Evolutionary conservation across 257 asterid genomes (phyloP).

Genomic region (Solanum sejunctum): DNA sequence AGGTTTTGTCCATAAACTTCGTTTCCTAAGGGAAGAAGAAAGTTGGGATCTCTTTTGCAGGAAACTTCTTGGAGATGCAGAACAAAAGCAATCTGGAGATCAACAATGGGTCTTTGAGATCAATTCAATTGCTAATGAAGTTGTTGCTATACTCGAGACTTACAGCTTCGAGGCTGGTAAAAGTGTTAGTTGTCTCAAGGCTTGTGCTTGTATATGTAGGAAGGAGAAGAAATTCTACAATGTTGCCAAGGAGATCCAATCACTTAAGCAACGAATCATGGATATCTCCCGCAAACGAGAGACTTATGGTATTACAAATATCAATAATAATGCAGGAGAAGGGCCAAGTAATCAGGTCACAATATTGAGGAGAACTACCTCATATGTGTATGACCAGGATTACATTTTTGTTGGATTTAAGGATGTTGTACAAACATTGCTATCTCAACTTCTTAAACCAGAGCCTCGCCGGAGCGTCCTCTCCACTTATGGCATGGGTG

Average conservation of each 20-base stretch:
- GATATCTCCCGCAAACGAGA: too few relatives aligned
- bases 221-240: neutral
- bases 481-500: conserved; percentile 5
- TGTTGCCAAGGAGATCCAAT: too few relatives aligned
- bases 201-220: neutral
- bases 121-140: neutral
- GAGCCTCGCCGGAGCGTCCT: neutral
- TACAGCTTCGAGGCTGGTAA: neutral
- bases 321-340: too few relatives aligned
- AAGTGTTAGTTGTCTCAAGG: too few relatives aligned
- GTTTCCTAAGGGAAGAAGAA: too few relatives aligned
- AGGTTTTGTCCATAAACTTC: too few relatives aligned
- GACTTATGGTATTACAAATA: too few relatives aligned
- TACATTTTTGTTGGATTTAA: neutral
- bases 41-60: too few relatives aligned
- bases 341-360: neutral
- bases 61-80: neutral
- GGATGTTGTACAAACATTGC: neutral
- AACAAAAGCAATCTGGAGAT: neutral
- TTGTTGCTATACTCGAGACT: neutral
- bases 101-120: too few relatives aligned
- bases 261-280: too few relatives aligned
- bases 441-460: neutral
- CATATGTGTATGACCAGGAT: neutral
- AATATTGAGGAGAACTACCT: neutral